Base-by-base conservation (phyloP, 768 basidiomycete genomes). In the Lactarius trivialis region DNA sequence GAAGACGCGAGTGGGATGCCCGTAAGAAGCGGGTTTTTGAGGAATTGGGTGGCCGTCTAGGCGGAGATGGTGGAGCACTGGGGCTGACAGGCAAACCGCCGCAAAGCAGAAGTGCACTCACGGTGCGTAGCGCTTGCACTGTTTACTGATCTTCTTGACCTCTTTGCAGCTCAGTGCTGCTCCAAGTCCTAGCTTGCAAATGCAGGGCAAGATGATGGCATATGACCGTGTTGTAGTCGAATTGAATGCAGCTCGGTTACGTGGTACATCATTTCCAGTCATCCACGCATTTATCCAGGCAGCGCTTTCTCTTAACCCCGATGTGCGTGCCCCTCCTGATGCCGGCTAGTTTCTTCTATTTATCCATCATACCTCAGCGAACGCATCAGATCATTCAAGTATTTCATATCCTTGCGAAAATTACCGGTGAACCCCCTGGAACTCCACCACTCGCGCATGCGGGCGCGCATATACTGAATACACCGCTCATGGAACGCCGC, bases 171-270 rank as follows among this genome's bases (percentile, higher is more conserved):
- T 79, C 49, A 76, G 76, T 58, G 74, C 77, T 1, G 76, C 79
- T 1, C 84, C 87, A 1, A 84, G 79, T 62, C 74, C 86, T 24
- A 84, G 80, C 15, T 72, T 90, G 43, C 89, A 91, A 70, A 89
- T 89, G 87, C 93, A 95, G 73, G 85, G 82, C 74, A 91, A 91
- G 75, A 94, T 98, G 94, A 92, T 98, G 89, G 86, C 85, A 14
- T 99, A 98, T 72, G 91, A 95, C 76, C 84, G 85, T 53, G 86
- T 90, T 34, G 77, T 98, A 48, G 77, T 82, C 7, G 85, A 91
- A 26, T 76, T 98, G 55, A 94, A 97, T 75, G 73, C 78, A 41
- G 82, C 89, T 0, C 78, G 93, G 48, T 75, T 87, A 19, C 82
- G 85, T 3, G 87, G 84, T 19, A 84, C 79, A 6, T 91, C 86